These are phyloP conservation scores for Fraxinus sp. DNA, from an alignment of 305 asterid genomes.

Conservation along the genomic window DNA sequence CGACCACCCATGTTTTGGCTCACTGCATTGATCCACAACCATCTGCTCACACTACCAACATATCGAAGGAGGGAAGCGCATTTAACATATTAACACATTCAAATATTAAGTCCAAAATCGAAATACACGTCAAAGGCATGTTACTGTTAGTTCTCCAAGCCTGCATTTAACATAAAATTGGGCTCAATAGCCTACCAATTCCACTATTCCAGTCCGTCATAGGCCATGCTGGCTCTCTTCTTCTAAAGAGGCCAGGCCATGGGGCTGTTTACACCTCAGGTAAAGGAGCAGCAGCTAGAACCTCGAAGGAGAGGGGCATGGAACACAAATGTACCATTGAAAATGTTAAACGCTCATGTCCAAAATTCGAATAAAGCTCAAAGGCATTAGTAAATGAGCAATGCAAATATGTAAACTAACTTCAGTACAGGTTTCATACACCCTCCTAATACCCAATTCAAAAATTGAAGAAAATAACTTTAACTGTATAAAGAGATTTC, in stretches of 20 bases:
- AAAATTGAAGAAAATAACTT: background rate
- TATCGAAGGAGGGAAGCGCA: too few relatives aligned
- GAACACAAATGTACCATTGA: too few relatives aligned
- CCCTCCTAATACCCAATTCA: constrained; percentile 12
- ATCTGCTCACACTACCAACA: too few relatives aligned
- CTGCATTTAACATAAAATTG: background rate
- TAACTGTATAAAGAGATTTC: background rate
- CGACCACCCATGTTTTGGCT: too few relatives aligned
- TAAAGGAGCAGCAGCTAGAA: too few relatives aligned
- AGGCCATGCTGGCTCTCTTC: too few relatives aligned
- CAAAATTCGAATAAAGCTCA: background rate
- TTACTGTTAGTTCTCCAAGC: too few relatives aligned
- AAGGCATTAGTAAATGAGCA: background rate
- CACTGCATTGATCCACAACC: too few relatives aligned
- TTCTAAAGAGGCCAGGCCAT: too few relatives aligned
- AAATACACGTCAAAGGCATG: background rate
- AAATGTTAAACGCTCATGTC: too few relatives aligned
- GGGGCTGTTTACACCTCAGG: too few relatives aligned
- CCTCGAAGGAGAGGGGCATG: too few relatives aligned
- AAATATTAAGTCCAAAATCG: background rate
- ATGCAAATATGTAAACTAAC: background rate
- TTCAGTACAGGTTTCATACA: constrained; percentile 8
- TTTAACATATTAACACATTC: background rate
- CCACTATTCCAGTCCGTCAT: background rate
- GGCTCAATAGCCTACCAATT: background rate